Conservation (phyloP, 202 grass and related monocot species). For the Zizania palustris region DNA sequence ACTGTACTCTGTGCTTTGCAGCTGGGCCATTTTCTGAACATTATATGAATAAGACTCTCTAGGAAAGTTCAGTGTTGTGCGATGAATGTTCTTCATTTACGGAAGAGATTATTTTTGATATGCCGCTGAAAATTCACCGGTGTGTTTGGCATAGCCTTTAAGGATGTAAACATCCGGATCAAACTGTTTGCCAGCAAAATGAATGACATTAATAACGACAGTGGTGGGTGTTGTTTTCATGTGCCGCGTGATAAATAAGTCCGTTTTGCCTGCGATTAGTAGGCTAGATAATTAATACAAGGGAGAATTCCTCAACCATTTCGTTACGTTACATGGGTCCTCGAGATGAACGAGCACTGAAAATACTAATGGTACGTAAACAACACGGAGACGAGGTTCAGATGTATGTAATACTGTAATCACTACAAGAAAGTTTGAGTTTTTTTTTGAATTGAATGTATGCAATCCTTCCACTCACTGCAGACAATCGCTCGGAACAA, state of each 20-base stretch:
- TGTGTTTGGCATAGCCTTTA: not conserved
- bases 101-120: no score
- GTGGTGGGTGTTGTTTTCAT: conserved; percentile 36
- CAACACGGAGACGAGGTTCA: no score
- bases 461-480: no score
- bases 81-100: not conserved
- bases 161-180: conserved; percentile 18
- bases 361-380: no score
- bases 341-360: not conserved
- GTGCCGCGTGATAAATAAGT: conserved; percentile 29
- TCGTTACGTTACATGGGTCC: not conserved
- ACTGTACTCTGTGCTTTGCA: not conserved
- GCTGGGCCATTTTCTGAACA: not conserved
- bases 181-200: conserved; percentile 16
- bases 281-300: conserved; percentile 15
- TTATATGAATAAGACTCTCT: no score
- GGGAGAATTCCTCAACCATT: not conserved
- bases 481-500: not conserved
- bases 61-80: not conserved
- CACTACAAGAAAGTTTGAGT: no score
- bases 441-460: no score
- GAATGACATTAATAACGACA: not conserved
- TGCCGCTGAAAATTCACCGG: no score
- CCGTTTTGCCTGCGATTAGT: conserved; percentile 36
- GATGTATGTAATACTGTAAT: no score